Base-by-base conservation (phyloP, 257 asterid genomes). In the Orobanche coerulescens region DNA sequence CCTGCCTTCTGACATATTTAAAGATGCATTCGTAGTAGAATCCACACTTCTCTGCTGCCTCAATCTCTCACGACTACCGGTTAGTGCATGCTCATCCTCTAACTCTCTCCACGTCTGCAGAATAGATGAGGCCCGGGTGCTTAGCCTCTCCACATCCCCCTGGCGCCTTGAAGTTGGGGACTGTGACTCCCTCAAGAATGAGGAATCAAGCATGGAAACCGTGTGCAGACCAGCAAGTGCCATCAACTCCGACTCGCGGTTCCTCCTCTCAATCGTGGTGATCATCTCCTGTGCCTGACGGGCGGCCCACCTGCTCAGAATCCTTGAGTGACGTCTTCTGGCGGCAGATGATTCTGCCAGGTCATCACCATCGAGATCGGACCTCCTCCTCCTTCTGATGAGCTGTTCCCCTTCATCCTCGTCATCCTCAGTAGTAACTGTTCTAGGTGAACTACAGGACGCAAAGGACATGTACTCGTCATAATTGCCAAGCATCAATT, bases 51-150 rank as follows among this genome's bases (percentile, higher is more conserved):
- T 77, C 67, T 74, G 92, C 25, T 76, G 98, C 73, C 90, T 75
- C 82, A 88, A 43, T 65, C 96, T 79, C 75, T 71, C 95, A 56
- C 91, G 82, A 52, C 90, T 89, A 69, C 80, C 87, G 67, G 67
- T 78, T 36, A 81, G 75, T 57, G 66, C 81, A 20, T 84, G 95
- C 47, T 91, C 97, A 66, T 88, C 97, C 83, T 91, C 97, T 88
- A 88, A 75, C 73, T 83, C 97, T 71, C 95, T 75, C 97, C 97
- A 91, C 97, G 85, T 91, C 81, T 82, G 94, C 81, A 91, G 71
- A 64, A 88, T 91, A 61, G 96, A 78, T 1, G 97, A 85, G 54
- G 94, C 86, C 47, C 71, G 81, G 44, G 95, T 85, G 67, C 76
- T 82, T n/a, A 79, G 88, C 40, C 94, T 87, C 74, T 88, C 94